These are phyloP conservation scores for Tagetes erecta DNA, from an alignment of 129 eudicot genomes.

Conservation along the genomic window DNA sequence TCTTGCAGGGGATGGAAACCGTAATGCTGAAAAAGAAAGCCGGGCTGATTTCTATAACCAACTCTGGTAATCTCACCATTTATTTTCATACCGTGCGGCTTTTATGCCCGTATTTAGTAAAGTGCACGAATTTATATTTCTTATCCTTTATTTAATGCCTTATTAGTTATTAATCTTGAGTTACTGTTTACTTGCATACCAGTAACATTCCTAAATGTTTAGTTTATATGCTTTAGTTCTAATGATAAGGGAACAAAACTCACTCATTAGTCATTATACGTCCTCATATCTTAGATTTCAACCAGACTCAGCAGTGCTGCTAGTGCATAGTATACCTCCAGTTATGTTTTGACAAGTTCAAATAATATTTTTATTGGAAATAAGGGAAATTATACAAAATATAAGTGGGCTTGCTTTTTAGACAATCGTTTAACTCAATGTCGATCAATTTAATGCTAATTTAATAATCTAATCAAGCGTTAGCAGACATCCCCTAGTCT, in stretches of 20 bases:
- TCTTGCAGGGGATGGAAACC: not conserved
- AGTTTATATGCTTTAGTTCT: not conserved
- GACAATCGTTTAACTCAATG: too few relatives aligned
- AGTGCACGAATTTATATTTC: not conserved
- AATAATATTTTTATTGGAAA: too few relatives aligned
- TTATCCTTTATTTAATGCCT: not conserved
- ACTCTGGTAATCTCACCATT: not conserved
- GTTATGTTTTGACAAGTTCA: too few relatives aligned
- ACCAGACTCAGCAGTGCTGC: too few relatives aligned
- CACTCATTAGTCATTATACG: too few relatives aligned
- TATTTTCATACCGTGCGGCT: not conserved
- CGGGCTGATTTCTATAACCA: constrained; percentile 8
- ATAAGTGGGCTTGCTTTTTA: too few relatives aligned
- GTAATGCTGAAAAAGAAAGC: constrained; percentile 7
- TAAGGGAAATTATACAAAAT: too few relatives aligned
- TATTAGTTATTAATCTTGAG: not conserved
- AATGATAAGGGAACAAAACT: not conserved
- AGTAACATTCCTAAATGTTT: not conserved
- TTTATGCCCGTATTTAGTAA: not conserved
- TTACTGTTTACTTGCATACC: not conserved
- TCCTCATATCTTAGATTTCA: too few relatives aligned
- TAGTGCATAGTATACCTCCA: too few relatives aligned
- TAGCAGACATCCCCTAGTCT: not conserved
- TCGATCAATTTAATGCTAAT: not conserved
- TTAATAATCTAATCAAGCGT: not conserved